Evolutionary conservation across 345 rosid genomes (phyloP).

Genomic region (Xanthoceras sorbifolium): DNA sequence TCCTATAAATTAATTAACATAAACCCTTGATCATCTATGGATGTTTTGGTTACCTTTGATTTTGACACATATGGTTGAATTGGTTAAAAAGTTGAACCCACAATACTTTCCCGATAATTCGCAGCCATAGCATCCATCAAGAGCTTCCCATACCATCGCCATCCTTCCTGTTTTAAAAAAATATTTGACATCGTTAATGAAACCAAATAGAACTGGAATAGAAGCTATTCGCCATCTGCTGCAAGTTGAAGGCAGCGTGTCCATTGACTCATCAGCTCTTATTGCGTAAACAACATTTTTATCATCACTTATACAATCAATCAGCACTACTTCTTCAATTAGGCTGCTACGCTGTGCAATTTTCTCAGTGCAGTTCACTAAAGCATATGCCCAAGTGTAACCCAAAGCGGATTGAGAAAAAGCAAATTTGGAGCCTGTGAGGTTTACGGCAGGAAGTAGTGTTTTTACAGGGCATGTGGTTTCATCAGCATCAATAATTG

Average conservation of each 20-base stretch:
- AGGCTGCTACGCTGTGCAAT: rapidly evolving
- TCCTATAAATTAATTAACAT: too few species aligned
- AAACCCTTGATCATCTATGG: too few species aligned
- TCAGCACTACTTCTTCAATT: not conserved
- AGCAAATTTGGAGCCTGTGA: not conserved
- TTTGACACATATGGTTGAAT: too few species aligned
- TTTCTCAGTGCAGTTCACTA: too few species aligned
- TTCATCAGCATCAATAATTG: too few species aligned
- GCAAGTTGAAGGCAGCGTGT: not conserved
- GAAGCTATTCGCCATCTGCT: not conserved
- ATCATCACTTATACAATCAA: not conserved
- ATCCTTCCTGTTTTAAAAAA: rapidly evolving
- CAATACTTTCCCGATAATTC: too few species aligned
- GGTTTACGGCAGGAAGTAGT: too few species aligned
- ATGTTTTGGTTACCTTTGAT: not conserved
- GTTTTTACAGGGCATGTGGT: too few species aligned
- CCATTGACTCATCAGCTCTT: not conserved
- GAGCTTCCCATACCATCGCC: not conserved
- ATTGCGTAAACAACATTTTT: not conserved
- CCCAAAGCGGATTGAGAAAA: not conserved
- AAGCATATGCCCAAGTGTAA: too few species aligned
- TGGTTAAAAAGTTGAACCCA: too few species aligned
- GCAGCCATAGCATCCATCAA: not conserved
- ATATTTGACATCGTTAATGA: too few species aligned
- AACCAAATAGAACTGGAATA: not conserved